Base-by-base conservation (phyloP, 768 basidiomycete genomes). In the Neoboletus brunneissimus region DNA sequence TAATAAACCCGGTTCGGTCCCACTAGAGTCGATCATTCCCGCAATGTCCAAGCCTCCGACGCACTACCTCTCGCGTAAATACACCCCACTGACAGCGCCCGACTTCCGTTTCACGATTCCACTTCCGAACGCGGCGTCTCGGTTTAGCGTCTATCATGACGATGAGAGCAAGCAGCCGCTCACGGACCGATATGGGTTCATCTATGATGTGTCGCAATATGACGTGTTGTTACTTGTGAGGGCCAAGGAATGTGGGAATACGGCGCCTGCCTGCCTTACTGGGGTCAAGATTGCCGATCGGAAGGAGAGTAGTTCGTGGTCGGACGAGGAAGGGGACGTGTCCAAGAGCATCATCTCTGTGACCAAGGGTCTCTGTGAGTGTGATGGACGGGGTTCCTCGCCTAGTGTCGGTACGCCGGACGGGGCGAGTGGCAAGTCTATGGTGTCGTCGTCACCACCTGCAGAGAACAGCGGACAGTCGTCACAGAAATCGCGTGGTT, bases 171-270 rank as follows among this genome's bases (percentile, higher is more conserved):
- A 81, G 49, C 77, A 82, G 47, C 83, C 83, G 4, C 74, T 94
- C 54, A 92, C 91, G 20, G 94, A 95, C 58, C 85, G 91, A 6
- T 95, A 87, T 64, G 94, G 94, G 0, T 95, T 95, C 75, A 87
- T 94, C 71, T 94, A 94, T 56, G 91, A 94, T 61, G 81, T 93
- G 1, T 83, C 86, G 3, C 80, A 85, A 62, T 91, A 93, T 63
- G 93, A 95, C 63, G 79, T 89, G 27, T 77, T 92, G 25, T 73
- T 96, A 15, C 79, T 95, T 27, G 70, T 88, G 10, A 79, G 89
- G 29, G 89, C 88, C 18, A 82, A 79, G 64, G 85, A 86, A 54
- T 91, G 88, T 56, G 77, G 81, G 46, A 88, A 81, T 62, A 82
- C 87, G 0, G 91, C 91, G 0, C 91, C 92, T 4, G 90, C 91